A percentile compares a stretch with the other conserved stretches of the same genome.
Evolutionary conservation across 305 asterid species (phyloP).

Genomic region (Fraxinus albicans): DNA sequence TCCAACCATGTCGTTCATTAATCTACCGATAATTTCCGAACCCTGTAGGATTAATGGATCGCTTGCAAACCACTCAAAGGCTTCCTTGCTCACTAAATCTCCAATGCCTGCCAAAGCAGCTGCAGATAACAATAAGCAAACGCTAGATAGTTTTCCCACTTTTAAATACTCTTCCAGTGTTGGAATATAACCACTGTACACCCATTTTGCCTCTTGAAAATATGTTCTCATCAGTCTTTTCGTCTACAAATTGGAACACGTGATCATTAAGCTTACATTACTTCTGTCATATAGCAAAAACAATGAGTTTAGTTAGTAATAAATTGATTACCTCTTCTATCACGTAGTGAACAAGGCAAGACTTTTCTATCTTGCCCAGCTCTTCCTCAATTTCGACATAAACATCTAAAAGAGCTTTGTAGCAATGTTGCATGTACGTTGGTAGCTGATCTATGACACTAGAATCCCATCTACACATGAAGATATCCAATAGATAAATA

Average conservation of each 20-base stretch:
- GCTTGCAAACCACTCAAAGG: constrained; percentile 13
- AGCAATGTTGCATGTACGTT: constrained; percentile 8
- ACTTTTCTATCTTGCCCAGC: constrained; percentile 14
- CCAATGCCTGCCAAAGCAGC: constrained; percentile 17
- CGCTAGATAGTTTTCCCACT: constrained; percentile 1
- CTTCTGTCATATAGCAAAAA: not conserved
- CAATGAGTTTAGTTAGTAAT: not conserved
- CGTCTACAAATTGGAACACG: constrained; percentile 7
- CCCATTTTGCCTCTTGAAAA: constrained; percentile 27
- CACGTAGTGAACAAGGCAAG: constrained; percentile 29
- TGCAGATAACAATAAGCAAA: constrained; percentile 8
- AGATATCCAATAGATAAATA: not conserved
- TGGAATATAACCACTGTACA: not conserved
- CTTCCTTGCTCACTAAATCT: not conserved
- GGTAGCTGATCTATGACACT: constrained; percentile 25
- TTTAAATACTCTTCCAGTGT: constrained; percentile 25
- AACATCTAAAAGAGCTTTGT: constrained; percentile 14
- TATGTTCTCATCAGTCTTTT: constrained; percentile 9
- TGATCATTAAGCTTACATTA: not conserved
- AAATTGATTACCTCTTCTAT: constrained; percentile 33
- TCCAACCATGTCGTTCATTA: constrained; percentile 14
- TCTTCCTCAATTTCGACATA: constrained; percentile 36
- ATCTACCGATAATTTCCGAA: constrained; percentile 9
- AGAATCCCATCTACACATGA: constrained; percentile 24
- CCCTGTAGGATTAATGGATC: constrained; percentile 13